phyloP scores from a whole-genome alignment of 1,284 basidiomycete genomes.

The Pseudozyma thailandica region DNA sequence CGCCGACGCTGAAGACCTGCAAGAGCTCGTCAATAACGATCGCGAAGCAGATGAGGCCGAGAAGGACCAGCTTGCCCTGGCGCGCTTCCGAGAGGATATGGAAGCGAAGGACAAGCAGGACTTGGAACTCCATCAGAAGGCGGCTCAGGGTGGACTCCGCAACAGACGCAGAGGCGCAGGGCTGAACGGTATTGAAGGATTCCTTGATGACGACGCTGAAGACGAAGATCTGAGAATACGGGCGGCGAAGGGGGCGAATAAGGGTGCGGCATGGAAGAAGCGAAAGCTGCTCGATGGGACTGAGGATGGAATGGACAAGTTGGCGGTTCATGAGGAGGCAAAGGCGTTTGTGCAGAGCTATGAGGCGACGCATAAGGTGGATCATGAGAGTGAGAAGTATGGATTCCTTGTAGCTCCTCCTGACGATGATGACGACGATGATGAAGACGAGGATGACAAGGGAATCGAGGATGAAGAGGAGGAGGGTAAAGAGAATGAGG shows the following conservation, averaged over 20 bases:
- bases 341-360: conserved; percentile 58
- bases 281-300: conserved; percentile 51
- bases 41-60: conserved; percentile 58
- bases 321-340: conserved; percentile 54
- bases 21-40: conserved; percentile 61
- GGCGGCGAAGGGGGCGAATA: conserved; percentile 31
- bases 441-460: conserved; percentile 12
- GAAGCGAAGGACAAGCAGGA: conserved; percentile 55
- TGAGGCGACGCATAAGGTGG: conserved; percentile 44
- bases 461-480: conserved; percentile 8
- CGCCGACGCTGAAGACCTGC: conserved; percentile 58
- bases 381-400: conserved; percentile 51
- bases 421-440: conserved; percentile 10
- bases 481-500: conserved; percentile 3
- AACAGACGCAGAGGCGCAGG: conserved; percentile 42
- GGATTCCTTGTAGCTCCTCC: conserved; percentile 45
- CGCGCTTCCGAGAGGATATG: conserved; percentile 54
- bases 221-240: conserved; percentile 53
- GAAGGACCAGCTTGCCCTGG: conserved; percentile 55
- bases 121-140: conserved; percentile 58
- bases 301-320: conserved; percentile 57
- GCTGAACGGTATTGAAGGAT: conserved; percentile 47
- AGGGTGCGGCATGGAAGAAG: conserved; percentile 41
- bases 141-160: conserved; percentile 51
- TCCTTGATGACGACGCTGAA: conserved; percentile 64